Conservation (phyloP, 148 eudicot species). For the Silene uniflora region DNA sequence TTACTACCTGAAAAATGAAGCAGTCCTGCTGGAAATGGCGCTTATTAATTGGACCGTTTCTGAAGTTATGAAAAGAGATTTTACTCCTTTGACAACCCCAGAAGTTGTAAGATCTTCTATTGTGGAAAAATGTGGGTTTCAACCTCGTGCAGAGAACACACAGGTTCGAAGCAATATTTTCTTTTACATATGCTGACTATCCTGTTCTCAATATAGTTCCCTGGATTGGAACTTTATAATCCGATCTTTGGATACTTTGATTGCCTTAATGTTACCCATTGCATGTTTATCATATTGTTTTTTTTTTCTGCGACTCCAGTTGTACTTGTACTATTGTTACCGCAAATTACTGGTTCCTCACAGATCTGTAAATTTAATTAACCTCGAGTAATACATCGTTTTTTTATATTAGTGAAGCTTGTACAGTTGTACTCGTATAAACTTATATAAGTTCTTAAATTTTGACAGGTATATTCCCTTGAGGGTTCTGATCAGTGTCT, state of each 20-base stretch:
- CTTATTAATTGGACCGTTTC: conserved; percentile 84
- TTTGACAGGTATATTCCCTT: conserved; percentile 67
- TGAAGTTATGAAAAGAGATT: conserved; percentile 74
- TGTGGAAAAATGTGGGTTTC: conserved; percentile 95
- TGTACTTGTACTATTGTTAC: no score
- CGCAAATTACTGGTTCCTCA: no score
- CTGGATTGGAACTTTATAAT: neutral
- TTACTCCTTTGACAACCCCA: conserved; percentile 82
- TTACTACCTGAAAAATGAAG: conserved; percentile 90
- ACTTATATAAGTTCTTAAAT: conserved; percentile 3
- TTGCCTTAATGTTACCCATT: neutral
- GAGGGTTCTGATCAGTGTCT: conserved; percentile 87
- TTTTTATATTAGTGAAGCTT: neutral
- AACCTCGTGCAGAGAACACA: conserved; percentile 91
- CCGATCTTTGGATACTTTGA: neutral
- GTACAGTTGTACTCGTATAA: no score
- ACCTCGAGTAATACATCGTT: neutral
- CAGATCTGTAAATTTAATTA: neutral
- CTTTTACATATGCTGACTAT: neutral
- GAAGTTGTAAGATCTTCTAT: conserved; percentile 82
- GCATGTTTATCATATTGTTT: neutral
- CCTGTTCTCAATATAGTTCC: neutral
- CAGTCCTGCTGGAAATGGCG: conserved; percentile 85
- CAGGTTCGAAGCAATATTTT: conserved; percentile 45
- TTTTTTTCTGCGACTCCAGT: neutral